A percentile compares a stretch with the other conserved stretches of the same genome.
Evolutionary conservation across 768 basidiomycete species (phyloP).

Genomic region (Pilatotrama ljubarskyi): DNA sequence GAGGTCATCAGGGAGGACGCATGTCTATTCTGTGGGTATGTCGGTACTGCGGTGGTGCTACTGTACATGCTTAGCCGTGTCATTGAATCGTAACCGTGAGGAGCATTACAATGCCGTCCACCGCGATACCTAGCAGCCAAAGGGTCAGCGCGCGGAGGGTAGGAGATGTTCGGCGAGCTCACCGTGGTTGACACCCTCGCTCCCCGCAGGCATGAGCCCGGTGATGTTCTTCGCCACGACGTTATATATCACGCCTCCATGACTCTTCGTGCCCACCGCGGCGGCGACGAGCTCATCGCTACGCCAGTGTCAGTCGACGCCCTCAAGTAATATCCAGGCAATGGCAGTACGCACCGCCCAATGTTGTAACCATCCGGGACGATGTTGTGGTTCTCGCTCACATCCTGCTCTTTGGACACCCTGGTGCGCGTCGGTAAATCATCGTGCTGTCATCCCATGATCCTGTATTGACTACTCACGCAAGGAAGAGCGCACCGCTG

Average conservation of each 20-base stretch:
- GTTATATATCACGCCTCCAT: conserved; percentile 44
- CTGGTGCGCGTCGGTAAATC: conserved; percentile 18
- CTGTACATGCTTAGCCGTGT: background rate
- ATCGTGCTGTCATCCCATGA: too few species aligned
- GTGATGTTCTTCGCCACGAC: conserved; percentile 46
- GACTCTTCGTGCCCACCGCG: conserved; percentile 38
- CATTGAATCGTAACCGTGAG: conserved; percentile 48
- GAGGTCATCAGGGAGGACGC: too few species aligned
- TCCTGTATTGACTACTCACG: conserved; percentile 33
- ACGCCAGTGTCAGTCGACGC: background rate
- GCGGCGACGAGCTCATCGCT: conserved; percentile 39
- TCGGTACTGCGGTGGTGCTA: too few species aligned
- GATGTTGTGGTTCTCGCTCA: conserved; percentile 27
- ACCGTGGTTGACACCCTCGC: conserved; percentile 51
- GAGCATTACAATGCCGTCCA: conserved; percentile 52
- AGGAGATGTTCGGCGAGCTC: background rate
- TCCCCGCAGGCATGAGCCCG: conserved; percentile 52
- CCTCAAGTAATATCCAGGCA: background rate
- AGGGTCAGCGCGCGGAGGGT: background rate
- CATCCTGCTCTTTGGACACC: conserved; percentile 28
- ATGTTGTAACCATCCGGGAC: conserved; percentile 33
- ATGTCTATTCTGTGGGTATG: too few species aligned
- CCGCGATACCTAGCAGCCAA: conserved; percentile 46
- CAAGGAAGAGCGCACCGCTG: conserved; percentile 37
- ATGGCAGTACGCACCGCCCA: conserved; percentile 31